Evolutionary conservation across 148 eudicot genomes (phyloP).

Genomic region (Vaccinium darrowii): DNA sequence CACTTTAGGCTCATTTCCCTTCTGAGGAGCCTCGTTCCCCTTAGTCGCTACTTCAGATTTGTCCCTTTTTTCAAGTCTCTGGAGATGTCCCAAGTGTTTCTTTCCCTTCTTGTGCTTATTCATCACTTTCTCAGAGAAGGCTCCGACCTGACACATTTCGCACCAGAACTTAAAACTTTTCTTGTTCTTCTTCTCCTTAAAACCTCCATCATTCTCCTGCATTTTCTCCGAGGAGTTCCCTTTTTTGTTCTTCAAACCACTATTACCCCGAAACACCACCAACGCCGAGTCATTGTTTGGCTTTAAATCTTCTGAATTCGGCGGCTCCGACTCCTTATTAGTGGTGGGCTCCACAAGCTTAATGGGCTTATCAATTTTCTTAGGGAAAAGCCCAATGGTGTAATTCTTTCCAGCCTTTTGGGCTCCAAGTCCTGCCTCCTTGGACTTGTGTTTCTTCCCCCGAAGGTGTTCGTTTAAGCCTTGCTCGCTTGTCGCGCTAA

Average conservation of each 20-base stretch:
- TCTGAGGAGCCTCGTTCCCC: neutral
- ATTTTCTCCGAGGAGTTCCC: neutral
- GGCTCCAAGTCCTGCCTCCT: slow-evolving; percentile 33
- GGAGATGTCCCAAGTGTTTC: slow-evolving; percentile 33
- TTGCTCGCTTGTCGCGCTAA: slow-evolving; percentile 50
- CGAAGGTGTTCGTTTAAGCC: slow-evolving; percentile 47
- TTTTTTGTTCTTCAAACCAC: slow-evolving; percentile 9
- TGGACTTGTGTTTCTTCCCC: slow-evolving; percentile 63
- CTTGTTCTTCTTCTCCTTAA: slow-evolving; percentile 14
- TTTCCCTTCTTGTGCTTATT: slow-evolving; percentile 43
- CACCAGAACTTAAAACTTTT: slow-evolving; percentile 42
- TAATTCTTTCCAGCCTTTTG: slow-evolving; percentile 30
- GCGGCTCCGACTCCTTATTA: neutral
- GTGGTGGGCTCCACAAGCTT: neutral
- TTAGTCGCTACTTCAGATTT: too few species aligned
- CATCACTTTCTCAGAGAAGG: slow-evolving; percentile 35
- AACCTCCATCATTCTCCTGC: neutral
- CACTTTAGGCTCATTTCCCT: too few species aligned
- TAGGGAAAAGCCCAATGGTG: slow-evolving; percentile 34
- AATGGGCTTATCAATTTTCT: slow-evolving; percentile 22
- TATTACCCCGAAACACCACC: neutral
- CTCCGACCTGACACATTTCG: slow-evolving; percentile 47
- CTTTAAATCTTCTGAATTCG: neutral
- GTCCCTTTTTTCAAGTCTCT: neutral
- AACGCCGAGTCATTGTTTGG: neutral